Conservation (phyloP, 495 filamentous ascomycete species). For the Xylaria acuta region DNA sequence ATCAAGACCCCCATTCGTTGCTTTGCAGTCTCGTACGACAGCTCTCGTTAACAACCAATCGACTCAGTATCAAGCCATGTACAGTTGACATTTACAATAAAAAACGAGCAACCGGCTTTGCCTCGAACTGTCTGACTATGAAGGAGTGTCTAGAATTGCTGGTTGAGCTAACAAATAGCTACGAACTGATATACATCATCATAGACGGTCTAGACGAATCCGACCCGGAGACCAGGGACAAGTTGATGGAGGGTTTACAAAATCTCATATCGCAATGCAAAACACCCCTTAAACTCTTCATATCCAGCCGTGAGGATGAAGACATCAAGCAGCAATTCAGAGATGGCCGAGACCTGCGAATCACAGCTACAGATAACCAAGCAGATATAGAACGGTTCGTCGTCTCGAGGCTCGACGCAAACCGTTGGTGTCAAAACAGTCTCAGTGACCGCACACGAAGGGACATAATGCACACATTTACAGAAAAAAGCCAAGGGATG, state of each 20-base stretch:
- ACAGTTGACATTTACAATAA: neutral
- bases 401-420: neutral
- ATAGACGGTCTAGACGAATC: neutral
- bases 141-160: neutral
- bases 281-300: neutral
- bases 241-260: neutral
- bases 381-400: neutral
- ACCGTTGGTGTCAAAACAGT: neutral
- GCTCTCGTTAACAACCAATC: neutral
- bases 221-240: neutral
- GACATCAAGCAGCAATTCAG: neutral
- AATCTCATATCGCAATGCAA: neutral
- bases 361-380: neutral
- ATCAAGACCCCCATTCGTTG: neutral
- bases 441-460: neutral
- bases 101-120: neutral
- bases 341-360: neutral
- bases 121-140: neutral
- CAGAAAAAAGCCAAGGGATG: slow-evolving; percentile 2
- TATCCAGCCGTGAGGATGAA: slow-evolving; percentile 2
- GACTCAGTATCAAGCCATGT: neutral
- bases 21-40: neutral
- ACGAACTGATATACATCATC: neutral
- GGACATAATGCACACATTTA: neutral
- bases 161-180: neutral